These are phyloP conservation scores for Phytophthora capsici DNA, from an alignment of 352 stramenopile species.

Conservation along the genomic window DNA sequence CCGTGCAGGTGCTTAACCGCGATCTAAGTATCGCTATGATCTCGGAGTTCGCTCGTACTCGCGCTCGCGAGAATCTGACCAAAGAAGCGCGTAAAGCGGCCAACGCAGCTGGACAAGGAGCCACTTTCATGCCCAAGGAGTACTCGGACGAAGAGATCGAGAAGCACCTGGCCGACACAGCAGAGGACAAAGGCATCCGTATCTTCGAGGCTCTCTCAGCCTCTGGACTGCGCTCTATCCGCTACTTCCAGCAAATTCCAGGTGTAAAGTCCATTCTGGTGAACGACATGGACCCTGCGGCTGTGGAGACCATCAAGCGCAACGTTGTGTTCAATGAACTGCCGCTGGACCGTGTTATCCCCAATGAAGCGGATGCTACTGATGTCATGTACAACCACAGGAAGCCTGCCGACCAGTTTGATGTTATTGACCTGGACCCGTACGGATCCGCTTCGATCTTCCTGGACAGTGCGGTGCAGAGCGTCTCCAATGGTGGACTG, in stretches of 20 bases:
- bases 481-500: conserved; percentile 95
- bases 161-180: conserved; percentile 57
- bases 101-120: conserved; percentile 36
- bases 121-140: conserved; percentile 52
- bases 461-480: conserved; percentile 96
- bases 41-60: conserved; percentile 94
- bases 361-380: conserved; percentile 86
- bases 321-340: conserved; percentile 95
- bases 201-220: conserved; percentile 99
- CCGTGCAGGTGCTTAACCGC: conserved; percentile 98
- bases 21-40: conserved; percentile 99
- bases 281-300: conserved; percentile 98
- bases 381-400: conserved; percentile 90
- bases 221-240: conserved; percentile 97
- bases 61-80: conserved; percentile 72
- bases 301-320: conserved; percentile 94
- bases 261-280: conserved; percentile 97
- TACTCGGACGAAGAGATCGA: conserved; percentile 81
- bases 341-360: conserved; percentile 82
- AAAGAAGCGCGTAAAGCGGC: conserved; percentile 78
- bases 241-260: conserved; percentile 99
- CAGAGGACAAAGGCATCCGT: conserved; percentile 90
- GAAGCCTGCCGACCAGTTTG: conserved; percentile 93
- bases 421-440: conserved; percentile 99
- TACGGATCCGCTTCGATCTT: conserved; percentile 99